A percentile compares a stretch with the other conserved stretches of the same genome.
phyloP scores from a whole-genome alignment of 2,329 filamentous ascomycete species.

The Talaromyces verruculosus region DNA sequence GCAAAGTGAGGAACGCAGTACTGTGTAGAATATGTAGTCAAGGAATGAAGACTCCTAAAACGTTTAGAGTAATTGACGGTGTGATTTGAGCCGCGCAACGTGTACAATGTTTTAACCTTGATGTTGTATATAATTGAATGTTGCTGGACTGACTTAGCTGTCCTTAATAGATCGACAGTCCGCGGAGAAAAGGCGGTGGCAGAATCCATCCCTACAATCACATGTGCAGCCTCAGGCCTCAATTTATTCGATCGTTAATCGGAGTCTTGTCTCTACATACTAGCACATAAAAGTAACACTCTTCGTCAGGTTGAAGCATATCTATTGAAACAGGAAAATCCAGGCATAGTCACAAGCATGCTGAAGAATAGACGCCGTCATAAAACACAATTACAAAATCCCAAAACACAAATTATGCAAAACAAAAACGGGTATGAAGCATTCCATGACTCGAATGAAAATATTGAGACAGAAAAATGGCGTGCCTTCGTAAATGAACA shows the following conservation, averaged over 20 bases:
- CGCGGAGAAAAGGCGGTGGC: conserved; percentile 29
- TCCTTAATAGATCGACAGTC: conserved; percentile 24
- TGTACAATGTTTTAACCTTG: neutral
- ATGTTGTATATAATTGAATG: neutral
- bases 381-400: neutral
- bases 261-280: neutral
- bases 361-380: conserved; percentile 14
- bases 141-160: conserved; percentile 26
- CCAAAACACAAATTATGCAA: conserved; percentile 15
- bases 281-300: neutral
- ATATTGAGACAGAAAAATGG: conserved; percentile 11
- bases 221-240: neutral
- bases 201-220: conserved; percentile 18
- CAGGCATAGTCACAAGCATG: neutral
- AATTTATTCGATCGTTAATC: neutral
- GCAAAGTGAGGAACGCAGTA: neutral
- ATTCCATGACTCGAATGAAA: neutral
- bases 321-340: conserved; percentile 6
- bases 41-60: neutral
- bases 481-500: conserved; percentile 20
- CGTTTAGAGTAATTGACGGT: neutral
- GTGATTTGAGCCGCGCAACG: neutral
- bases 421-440: conserved; percentile 1
- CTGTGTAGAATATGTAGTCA: neutral
- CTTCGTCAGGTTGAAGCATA: conserved; percentile 2